phyloP scores from a whole-genome alignment of 192 early-diverging fungal species.

The Phlyctochytrium planicorne region DNA sequence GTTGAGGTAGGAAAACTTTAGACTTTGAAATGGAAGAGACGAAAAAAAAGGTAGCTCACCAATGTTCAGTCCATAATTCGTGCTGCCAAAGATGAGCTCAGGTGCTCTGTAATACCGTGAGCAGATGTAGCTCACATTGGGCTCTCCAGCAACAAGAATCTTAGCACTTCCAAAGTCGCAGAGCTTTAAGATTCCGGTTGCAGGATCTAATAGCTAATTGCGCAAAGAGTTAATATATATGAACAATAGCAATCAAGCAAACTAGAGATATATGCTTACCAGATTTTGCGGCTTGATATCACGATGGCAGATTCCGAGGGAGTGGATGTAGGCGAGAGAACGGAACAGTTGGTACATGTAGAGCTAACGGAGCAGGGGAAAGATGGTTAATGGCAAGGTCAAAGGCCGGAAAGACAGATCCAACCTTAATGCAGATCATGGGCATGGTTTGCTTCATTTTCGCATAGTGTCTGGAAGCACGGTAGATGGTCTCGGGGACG shows the following conservation, averaged over 20 bases:
- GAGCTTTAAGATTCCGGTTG: constrained; percentile 90
- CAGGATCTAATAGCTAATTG: constrained; percentile 74
- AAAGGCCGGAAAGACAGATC: not conserved
- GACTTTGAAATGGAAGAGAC: constrained; percentile 65
- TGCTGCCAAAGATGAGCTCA: constrained; percentile 96
- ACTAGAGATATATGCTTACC: constrained; percentile 25
- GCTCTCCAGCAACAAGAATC: constrained; percentile 91
- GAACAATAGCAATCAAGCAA: not conserved
- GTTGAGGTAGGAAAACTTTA: constrained; percentile 10
- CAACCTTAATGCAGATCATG: constrained; percentile 82
- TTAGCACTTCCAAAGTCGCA: constrained; percentile 99
- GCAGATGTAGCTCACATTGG: constrained; percentile 98
- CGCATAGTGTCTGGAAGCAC: constrained; percentile 86
- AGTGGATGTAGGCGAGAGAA: constrained; percentile 94
- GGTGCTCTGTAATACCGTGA: constrained; percentile 97
- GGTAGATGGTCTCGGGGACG: constrained; percentile 96
- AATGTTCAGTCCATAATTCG: constrained; percentile 82
- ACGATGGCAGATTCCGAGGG: constrained; percentile 96
- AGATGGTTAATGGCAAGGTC: not conserved
- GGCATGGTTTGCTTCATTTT: constrained; percentile 96
- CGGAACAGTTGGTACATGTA: constrained; percentile 99
- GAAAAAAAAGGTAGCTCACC: constrained; percentile 34
- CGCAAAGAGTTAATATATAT: not conserved
- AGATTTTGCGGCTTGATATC: constrained; percentile 99
- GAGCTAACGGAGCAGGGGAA: constrained; percentile 43